Percentiles rank a stretch among this genome's conserved stretches.
Evolutionary conservation across 2,329 filamentous ascomycete genomes (phyloP).

Genomic region (Basipetospora chlamydospora): DNA sequence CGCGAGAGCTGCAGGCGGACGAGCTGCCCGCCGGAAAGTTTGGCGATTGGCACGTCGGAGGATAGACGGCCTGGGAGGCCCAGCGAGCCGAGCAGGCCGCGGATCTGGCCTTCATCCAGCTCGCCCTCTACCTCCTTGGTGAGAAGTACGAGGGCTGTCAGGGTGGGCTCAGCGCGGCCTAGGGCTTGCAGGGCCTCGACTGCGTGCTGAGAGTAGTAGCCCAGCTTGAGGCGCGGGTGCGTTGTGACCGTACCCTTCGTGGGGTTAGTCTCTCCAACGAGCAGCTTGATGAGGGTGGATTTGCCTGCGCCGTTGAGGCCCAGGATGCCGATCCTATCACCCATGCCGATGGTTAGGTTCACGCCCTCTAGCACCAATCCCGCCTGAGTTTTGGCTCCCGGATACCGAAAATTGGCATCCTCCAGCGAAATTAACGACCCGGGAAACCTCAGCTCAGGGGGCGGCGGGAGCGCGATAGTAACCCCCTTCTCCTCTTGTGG

Average conservation of each 20-base stretch:
- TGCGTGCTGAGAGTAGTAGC: conserved; percentile 69
- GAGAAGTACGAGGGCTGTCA: conserved; percentile 54
- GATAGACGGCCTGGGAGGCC: conserved; percentile 56
- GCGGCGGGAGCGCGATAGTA: conserved; percentile 42
- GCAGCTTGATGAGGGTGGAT: conserved; percentile 59
- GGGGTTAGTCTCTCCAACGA: conserved; percentile 46
- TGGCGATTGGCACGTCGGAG: conserved; percentile 57
- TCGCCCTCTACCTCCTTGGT: conserved; percentile 32
- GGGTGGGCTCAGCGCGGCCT: conserved; percentile 28
- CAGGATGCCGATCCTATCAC: conserved; percentile 60
- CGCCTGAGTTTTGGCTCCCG: conserved; percentile 12
- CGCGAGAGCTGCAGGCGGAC: conserved; percentile 51
- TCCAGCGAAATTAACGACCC: conserved; percentile 62
- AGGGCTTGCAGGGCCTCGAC: conserved; percentile 52
- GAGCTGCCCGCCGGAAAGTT: conserved; percentile 68
- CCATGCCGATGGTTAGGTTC: conserved; percentile 54
- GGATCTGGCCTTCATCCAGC: conserved; percentile 51
- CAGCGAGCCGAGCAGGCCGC: conserved; percentile 51
- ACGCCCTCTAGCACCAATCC: conserved; percentile 42
- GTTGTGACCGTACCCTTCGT: conserved; percentile 45
- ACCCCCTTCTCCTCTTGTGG: conserved; percentile 47
- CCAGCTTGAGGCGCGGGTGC: conserved; percentile 56
- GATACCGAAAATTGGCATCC: conserved; percentile 51
- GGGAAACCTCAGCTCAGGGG: conserved; percentile 58
- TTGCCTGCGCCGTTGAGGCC: conserved; percentile 75